These are phyloP conservation scores for Boletus reticuloceps DNA, from an alignment of 768 basidiomycete genomes.

Conservation along the genomic window DNA sequence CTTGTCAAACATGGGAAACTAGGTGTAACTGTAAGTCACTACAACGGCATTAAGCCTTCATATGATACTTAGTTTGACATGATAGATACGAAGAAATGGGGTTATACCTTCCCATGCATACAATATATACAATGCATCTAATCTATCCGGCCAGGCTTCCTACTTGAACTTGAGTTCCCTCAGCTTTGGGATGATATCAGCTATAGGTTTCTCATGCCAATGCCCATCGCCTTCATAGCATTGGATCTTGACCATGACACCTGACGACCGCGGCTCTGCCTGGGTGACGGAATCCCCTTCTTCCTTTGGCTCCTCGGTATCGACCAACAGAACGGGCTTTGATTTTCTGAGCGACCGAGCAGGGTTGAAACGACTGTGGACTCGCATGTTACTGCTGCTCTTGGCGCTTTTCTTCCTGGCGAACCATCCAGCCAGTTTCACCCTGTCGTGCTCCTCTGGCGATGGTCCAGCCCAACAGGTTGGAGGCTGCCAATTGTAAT, in stretches of 20 bases:
- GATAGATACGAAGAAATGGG: neutral
- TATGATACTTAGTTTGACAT: neutral
- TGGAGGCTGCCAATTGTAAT: constrained; percentile 22
- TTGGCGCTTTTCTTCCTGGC: neutral
- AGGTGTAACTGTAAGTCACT: neutral
- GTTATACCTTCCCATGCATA: neutral
- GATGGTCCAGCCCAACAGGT: constrained; percentile 24
- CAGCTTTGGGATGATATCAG: constrained; percentile 30
- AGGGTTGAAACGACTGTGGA: neutral
- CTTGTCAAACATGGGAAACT: neutral
- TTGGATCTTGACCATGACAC: constrained; percentile 15
- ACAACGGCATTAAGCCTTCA: neutral
- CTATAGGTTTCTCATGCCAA: constrained; percentile 25
- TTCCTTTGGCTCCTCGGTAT: neutral
- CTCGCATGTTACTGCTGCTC: neutral
- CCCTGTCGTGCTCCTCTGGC: neutral
- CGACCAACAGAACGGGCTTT: neutral
- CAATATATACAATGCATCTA: neutral
- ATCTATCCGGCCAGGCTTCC: neutral
- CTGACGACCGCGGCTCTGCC: neutral
- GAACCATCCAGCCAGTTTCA: neutral
- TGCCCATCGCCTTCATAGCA: constrained; percentile 1
- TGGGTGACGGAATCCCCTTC: neutral
- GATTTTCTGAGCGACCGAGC: neutral
- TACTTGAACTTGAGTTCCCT: constrained; percentile 25